phyloP scores from a whole-genome alignment of 176 grass and related monocot species.

The Triticum aestivum region DNA sequence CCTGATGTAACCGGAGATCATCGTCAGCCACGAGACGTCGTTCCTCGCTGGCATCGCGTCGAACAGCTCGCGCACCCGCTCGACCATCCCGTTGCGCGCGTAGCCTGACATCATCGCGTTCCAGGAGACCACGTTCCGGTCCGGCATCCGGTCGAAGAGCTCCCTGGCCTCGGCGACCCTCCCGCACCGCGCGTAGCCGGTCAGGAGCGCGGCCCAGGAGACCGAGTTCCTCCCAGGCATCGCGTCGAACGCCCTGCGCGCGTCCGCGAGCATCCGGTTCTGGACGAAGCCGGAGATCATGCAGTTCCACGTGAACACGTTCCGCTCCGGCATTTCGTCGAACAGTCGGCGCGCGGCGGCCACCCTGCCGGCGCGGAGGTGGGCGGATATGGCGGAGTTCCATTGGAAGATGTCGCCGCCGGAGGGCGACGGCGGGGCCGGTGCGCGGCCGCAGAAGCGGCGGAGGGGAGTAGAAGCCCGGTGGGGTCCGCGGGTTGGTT shows the following conservation, averaged over 20 bases:
- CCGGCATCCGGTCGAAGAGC: slow-evolving; percentile 53
- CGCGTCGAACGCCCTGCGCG: slow-evolving; percentile 42
- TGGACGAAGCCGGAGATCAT: slow-evolving; percentile 50
- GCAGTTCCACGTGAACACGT: slow-evolving; percentile 61
- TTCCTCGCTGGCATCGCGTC: slow-evolving; percentile 49
- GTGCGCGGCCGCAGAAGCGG: neutral
- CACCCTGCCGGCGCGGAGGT: slow-evolving; percentile 43
- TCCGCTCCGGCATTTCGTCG: slow-evolving; percentile 52
- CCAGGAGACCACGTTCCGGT: slow-evolving; percentile 52
- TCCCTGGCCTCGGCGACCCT: slow-evolving; percentile 49
- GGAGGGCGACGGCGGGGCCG: neutral
- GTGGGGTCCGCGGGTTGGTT: neutral
- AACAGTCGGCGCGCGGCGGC: slow-evolving; percentile 41
- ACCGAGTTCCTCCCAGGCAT: slow-evolving; percentile 59
- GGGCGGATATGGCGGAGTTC: slow-evolving; percentile 44
- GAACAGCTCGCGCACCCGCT: slow-evolving; percentile 43
- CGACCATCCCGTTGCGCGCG: slow-evolving; percentile 37
- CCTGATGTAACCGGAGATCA: slow-evolving; percentile 55
- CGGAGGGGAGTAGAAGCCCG: neutral
- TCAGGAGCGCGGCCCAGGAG: slow-evolving; percentile 55
- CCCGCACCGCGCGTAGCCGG: slow-evolving; percentile 38
- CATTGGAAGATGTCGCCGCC: slow-evolving; percentile 33
- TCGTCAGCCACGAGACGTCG: slow-evolving; percentile 47
- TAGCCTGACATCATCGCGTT: slow-evolving; percentile 66
- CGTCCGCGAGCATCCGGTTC: slow-evolving; percentile 51